Base-by-base conservation (phyloP, 352 stramenopile species). In the Elongisporangium anandrum region DNA sequence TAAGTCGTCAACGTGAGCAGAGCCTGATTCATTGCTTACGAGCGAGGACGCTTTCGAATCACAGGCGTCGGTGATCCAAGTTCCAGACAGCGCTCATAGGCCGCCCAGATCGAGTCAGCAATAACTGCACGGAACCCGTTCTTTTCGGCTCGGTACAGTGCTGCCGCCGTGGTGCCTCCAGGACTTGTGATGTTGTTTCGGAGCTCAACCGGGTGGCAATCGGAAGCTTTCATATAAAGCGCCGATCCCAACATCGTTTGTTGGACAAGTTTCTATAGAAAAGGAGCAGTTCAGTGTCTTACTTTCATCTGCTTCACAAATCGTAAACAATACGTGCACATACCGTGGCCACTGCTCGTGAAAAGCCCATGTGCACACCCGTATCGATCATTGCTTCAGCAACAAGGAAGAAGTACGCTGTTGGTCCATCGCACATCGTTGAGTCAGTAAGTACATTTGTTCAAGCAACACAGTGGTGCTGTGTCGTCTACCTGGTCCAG, bases 311-410 rank as follows among this genome's bases (percentile, higher is more conserved):
- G 22, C 34, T 12, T 1, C 8, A 38, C 26, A 45, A 12, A 45
- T 17, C 2, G n/a, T 8, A 26, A 5, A 17, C 19, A 38, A 1
- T 1, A 17, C n/a, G 1, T 19, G 57, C 68, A n/a, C n/a, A 4
- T 75, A 91, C 81, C 54, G 81, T 90, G 9, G 96, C 92, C n/a
- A 98, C 90, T 21, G 94, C 80, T 49, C 96, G 78, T 38, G 85
- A 90, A 72, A 99, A 98, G 19, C 96, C 96, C 90, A 99, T 97
- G 76, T 98, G 95, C 4, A 97, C 93, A 45, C 87, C 93, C 41
- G 89, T 87, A 65, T 96, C 95, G 69, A 98, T 97, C 94, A 99
- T 98, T 9, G 92, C 88, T 68, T 98, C 95, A 15, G 97, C 95
- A 5, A 98, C 81, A 22, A 99, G 80, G 67, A 98, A 98, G 57